A percentile compares a stretch with the other conserved stretches of the same genome.
phyloP scores from a whole-genome alignment of 257 asterid species.

The Fraxinus americana region DNA sequence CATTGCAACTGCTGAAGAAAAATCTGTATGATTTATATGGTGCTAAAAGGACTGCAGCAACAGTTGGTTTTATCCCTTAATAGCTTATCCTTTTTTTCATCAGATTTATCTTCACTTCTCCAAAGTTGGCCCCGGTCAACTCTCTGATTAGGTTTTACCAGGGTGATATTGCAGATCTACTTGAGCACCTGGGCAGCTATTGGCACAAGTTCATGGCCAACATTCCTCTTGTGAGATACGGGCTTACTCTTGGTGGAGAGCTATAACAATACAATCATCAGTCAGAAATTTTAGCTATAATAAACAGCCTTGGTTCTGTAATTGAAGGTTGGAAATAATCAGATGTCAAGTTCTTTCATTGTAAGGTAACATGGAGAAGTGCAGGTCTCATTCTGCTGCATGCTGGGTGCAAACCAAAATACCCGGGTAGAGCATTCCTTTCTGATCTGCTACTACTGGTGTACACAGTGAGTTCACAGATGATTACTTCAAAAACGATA shows the following conservation, averaged over 20 bases:
- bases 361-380: not conserved
- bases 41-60: not conserved
- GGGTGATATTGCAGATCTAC: not conserved
- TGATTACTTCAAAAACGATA: too few species aligned
- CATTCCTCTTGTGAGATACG: not conserved
- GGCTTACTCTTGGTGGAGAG: not conserved
- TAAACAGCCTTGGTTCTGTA: not conserved
- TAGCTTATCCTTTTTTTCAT: not conserved
- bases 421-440: not conserved
- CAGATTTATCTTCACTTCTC: not conserved
- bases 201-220: not conserved
- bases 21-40: not conserved
- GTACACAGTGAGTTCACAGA: too few species aligned
- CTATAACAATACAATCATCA: not conserved
- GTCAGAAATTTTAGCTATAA: not conserved
- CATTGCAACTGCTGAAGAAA: not conserved
- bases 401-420: too few species aligned
- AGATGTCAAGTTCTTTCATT: not conserved
- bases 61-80: not conserved
- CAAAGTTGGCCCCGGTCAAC: not conserved
- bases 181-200: not conserved
- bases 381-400: not conserved
- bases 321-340: not conserved
- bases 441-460: not conserved
- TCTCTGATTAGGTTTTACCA: not conserved